Percentiles rank a stretch among this genome's conserved stretches.
Conservation (phyloP, 352 stramenopile genomes). For the Albugo laibachii region DNA sequence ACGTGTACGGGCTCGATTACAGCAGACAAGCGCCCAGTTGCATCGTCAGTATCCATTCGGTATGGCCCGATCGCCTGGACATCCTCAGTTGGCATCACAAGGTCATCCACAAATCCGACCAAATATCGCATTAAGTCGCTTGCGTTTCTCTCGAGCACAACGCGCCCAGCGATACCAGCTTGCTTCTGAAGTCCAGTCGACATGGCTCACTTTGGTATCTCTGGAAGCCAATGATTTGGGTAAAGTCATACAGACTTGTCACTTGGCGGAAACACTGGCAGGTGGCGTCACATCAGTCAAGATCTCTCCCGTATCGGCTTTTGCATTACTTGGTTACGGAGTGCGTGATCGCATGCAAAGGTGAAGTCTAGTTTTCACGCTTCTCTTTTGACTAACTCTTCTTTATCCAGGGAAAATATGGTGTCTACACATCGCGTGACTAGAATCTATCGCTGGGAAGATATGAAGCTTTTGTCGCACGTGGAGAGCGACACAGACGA, state of each 20-base stretch:
- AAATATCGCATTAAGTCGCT: constrained; percentile 69
- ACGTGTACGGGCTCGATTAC: constrained; percentile 42
- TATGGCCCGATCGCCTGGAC: constrained; percentile 7
- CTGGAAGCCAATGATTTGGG: constrained; percentile 58
- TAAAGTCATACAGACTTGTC: constrained; percentile 59
- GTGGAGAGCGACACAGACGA: constrained; percentile 86
- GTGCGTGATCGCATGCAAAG: constrained; percentile 68
- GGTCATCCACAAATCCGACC: constrained; percentile 50
- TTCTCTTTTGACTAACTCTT: constrained; percentile 1
- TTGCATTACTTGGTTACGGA: constrained; percentile 70
- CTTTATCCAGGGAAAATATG: constrained; percentile 32
- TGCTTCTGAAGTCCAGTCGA: constrained; percentile 67
- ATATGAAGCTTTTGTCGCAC: constrained; percentile 74
- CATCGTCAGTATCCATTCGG: constrained; percentile 11
- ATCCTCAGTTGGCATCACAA: constrained; percentile 13
- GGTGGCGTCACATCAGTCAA: constrained; percentile 80
- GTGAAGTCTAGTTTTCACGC: constrained; percentile 12
- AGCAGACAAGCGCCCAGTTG: constrained; percentile 7
- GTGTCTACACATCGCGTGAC: constrained; percentile 72
- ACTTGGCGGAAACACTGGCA: constrained; percentile 56
- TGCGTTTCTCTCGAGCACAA: constrained; percentile 52
- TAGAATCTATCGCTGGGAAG: constrained; percentile 75
- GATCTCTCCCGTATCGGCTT: constrained; percentile 70
- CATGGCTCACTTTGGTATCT: constrained; percentile 68
- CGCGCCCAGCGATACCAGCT: constrained; percentile 45